Percentiles rank a stretch among this genome's conserved stretches.
Evolutionary conservation across 768 basidiomycete species (phyloP).

Genomic region (Podaxis mareebaensis): DNA sequence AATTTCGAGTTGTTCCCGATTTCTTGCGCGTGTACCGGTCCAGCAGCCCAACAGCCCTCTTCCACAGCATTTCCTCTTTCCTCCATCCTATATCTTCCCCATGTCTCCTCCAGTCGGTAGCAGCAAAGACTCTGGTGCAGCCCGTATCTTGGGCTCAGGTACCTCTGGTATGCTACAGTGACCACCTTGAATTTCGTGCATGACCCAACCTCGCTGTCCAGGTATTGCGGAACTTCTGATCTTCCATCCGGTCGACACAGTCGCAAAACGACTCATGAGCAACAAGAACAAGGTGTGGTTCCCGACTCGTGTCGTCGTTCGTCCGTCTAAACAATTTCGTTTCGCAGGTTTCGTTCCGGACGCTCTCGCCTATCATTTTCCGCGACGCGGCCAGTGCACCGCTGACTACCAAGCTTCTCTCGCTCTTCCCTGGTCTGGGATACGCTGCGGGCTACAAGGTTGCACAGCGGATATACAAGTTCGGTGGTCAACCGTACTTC

Average conservation of each 20-base stretch:
- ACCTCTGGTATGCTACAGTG: conserved; percentile 69
- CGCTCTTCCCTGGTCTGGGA: conserved; percentile 96
- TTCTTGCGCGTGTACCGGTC: not conserved
- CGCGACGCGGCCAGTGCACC: conserved; percentile 75
- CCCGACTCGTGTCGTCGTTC: not conserved
- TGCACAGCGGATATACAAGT: conserved; percentile 93
- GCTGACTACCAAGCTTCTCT: conserved; percentile 68
- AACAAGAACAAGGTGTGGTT: conserved; percentile 78
- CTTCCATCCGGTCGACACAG: conserved; percentile 96
- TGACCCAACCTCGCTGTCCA: conserved; percentile 29
- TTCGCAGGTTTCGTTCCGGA: not conserved
- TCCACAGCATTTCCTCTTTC: not conserved
- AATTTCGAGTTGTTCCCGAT: conserved; percentile 10
- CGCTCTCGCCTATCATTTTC: conserved; percentile 66
- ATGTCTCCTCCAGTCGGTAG: conserved; percentile 50
- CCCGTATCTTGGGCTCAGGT: conserved; percentile 90
- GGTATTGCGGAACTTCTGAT: conserved; percentile 94
- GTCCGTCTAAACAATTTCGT: not conserved
- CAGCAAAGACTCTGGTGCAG: conserved; percentile 86
- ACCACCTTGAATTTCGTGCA: not conserved
- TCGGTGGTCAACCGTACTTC: conserved; percentile 98
- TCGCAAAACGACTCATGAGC: conserved; percentile 98
- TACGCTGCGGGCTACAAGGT: conserved; percentile 99
- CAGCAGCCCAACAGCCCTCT: not conserved
- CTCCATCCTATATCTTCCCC: not conserved